Base-by-base conservation (phyloP, 305 asterid species). In the Plantago lanceolata region DNA sequence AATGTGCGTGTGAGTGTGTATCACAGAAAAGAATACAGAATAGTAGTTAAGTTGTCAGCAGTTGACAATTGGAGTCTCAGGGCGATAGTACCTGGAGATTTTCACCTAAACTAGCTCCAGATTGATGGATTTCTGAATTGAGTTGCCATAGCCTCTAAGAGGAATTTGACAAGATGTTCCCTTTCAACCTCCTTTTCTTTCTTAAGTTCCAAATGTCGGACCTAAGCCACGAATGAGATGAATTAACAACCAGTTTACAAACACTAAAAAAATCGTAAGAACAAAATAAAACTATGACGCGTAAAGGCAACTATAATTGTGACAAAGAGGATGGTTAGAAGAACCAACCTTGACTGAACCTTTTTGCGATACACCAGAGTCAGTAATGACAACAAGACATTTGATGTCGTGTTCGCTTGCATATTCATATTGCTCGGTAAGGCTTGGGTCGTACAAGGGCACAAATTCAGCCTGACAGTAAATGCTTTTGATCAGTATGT, bases 361-460 rank as follows among this genome's bases (percentile, higher is more conserved):
- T 14, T 80, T 78, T 57, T 84, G 98, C 59, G 93, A 82, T 54
- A 87, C 87, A 64, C 91, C 91, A 55, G 94, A 68, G 73, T 89
- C 98, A 0, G 95, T 82, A 50, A 93, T 82, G 76, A 90, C 86
- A 65, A 90, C 85, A n/a, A 93, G 92, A 66, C 95, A 93, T 82
- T 87, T 93, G 70, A 90, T 90, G 73, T 87, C 95, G 66, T 86
- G 85, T 72, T 93, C 99, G 16, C 81, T 89, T 4, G 99, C 99
- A 82, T 93, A 93, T 75, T 93, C 99, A 65, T 90, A 93, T 71
- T 93, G 99, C 75, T 93, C 96, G 1, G 93, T 90, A 48, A 87
- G 92, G 81, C 96, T 93, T 57, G 99, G 99, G 82, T 93, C 97
- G 71, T 69, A 54, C 65, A 82, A 29, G 4, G 95, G 99, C 28